Conservation (phyloP, 2,329 filamentous ascomycete species). For the Leptoxyphium fumago region DNA sequence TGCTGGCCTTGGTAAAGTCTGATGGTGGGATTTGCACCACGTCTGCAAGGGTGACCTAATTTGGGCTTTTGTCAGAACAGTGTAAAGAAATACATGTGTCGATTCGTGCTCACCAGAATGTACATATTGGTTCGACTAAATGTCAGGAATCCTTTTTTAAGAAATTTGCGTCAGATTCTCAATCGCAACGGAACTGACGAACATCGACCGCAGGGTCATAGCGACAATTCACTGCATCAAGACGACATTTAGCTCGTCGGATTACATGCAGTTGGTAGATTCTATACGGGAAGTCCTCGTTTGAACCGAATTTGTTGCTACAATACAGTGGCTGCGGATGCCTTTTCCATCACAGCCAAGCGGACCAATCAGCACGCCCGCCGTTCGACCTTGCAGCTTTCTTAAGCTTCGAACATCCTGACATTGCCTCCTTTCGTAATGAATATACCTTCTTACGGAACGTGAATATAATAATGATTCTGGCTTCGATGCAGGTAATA, state of each 20-base stretch:
- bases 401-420: neutral
- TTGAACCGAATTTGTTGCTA: no score
- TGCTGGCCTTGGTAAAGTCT: constrained; percentile 72
- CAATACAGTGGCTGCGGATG: no score
- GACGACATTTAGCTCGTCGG: no score
- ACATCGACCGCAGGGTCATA: neutral
- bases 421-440: no score
- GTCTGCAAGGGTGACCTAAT: constrained; percentile 80
- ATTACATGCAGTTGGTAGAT: no score
- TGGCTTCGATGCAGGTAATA: no score
- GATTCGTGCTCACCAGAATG: neutral
- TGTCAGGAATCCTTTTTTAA: neutral
- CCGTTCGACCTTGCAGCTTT: neutral
- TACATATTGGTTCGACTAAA: neutral
- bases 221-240: no score
- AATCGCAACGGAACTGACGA: neutral
- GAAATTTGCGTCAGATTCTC: neutral
- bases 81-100: neutral
- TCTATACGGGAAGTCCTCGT: no score
- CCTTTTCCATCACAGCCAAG: neutral
- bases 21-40: constrained; percentile 83
- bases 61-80: neutral
- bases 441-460: no score
- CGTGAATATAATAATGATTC: no score
- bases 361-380: neutral